Base-by-base conservation (phyloP, 345 rosid species). In the Mangifera indica region DNA sequence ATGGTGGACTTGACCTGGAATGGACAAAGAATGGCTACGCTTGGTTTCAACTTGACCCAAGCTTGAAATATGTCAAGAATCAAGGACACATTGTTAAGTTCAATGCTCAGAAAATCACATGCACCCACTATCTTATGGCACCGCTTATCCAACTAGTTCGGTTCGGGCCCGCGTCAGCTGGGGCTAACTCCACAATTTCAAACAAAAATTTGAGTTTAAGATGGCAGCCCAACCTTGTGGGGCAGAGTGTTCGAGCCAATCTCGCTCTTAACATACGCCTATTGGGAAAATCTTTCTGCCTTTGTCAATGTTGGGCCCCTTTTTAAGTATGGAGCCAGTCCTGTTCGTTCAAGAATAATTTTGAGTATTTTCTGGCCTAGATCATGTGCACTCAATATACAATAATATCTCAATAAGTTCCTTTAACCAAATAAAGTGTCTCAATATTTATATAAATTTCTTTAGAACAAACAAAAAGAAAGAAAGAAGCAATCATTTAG, bases 331-430 rank as follows among this genome's bases (percentile, higher is more conserved):
- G 60, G 14, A 42, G 22, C 24, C 20, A 14, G 18, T 55, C 37
- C 0, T 2, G 15, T 10, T 24, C 17, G 10, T 69, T 69, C 65
- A 17, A 26, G 5, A 26, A 25, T 12, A 2, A 7, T 18, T 42
- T 70, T 58, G 73, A 70, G 44, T 58, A 12, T 18, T 13, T 55
- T 3, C 32, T 68, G 61, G 51, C 13, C 61, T 21, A 67, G 13
- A 29, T 37, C 61, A 34, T 3, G 51, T 69, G 25, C n/a, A 3
- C 42, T 37, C 42, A 37, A 48, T 11, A 17, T 52, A 9, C 12
- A 12, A 58, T 17, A 44, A 69, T 48, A 58, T 44, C 44, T 44
- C 10, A 58, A 58, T 25, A 25, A 18, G 9, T 45, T 25, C 7
- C 3, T 25, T 37, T 5, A 37, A 37, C 42, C 9, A 15, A 49